These are phyloP conservation scores for Nakaseomyces uthaithaninus DNA, from an alignment of 1,139 yeast genomes.

Conservation along the genomic window DNA sequence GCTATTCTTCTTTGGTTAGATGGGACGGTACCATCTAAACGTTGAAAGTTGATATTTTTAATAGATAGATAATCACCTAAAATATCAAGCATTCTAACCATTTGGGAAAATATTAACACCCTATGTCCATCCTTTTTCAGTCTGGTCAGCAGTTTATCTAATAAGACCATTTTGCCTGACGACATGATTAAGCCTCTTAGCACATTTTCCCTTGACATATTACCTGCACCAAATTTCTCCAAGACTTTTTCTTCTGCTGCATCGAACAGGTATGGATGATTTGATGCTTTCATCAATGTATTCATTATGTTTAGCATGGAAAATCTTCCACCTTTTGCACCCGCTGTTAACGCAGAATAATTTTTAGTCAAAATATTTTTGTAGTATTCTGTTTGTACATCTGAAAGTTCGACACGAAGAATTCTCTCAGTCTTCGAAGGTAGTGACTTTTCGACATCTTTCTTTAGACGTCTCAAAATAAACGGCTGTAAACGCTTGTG, in stretches of 20 bases:
- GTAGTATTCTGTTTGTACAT: slow-evolving; percentile 90
- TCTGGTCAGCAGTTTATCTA: slow-evolving; percentile 80
- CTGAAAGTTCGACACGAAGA: slow-evolving; percentile 88
- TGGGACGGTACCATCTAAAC: slow-evolving; percentile 95
- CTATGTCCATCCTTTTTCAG: slow-evolving; percentile 91
- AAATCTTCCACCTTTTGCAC: slow-evolving; percentile 70
- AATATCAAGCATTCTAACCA: slow-evolving; percentile 94
- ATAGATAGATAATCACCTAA: slow-evolving; percentile 86
- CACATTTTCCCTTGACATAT: slow-evolving; percentile 62
- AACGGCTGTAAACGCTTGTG: slow-evolving; percentile 84
- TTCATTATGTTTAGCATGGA: slow-evolving; percentile 87
- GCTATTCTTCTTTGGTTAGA: slow-evolving; percentile 89
- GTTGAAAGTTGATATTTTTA: slow-evolving; percentile 84
- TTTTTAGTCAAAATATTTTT: slow-evolving; percentile 87
- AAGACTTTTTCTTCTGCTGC: slow-evolving; percentile 84
- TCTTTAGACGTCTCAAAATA: slow-evolving; percentile 83
- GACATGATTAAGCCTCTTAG: slow-evolving; percentile 93
- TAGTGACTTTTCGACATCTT: slow-evolving; percentile 92
- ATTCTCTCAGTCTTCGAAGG: slow-evolving; percentile 95
- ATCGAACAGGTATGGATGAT: slow-evolving; percentile 92
- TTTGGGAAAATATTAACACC: slow-evolving; percentile 88
- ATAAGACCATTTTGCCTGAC: slow-evolving; percentile 93
- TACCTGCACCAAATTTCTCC: slow-evolving; percentile 50
- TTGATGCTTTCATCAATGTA: slow-evolving; percentile 91
- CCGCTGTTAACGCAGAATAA: slow-evolving; percentile 83